Evolutionary conservation across 306 rosid genomes (phyloP).

Genomic region (Prunus kanzakura): DNA sequence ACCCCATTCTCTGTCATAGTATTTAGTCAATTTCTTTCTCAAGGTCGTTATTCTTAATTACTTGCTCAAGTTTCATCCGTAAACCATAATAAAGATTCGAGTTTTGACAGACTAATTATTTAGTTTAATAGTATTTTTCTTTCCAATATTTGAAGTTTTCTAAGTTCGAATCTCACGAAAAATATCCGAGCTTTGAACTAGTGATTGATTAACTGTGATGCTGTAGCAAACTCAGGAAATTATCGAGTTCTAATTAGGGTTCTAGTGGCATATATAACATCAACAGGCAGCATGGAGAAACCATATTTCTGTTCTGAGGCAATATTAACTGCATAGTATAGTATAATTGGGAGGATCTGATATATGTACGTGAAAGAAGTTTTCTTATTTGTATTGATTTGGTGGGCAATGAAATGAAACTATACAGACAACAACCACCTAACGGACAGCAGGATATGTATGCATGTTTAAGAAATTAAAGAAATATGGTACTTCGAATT

Average conservation of each 20-base stretch:
- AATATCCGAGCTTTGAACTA: background rate
- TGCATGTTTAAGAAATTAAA: background rate
- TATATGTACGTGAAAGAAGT: background rate
- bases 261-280: background rate
- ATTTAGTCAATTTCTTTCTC: too few relatives aligned
- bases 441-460: slow-evolving; percentile 3
- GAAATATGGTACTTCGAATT: background rate
- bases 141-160: background rate
- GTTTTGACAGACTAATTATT: background rate
- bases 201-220: background rate
- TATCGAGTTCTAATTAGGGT: background rate
- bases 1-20: too few relatives aligned
- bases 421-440: background rate
- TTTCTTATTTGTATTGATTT: background rate
- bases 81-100: background rate
- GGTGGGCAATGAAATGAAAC: slow-evolving; percentile 1
- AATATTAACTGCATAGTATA: background rate
- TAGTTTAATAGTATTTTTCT: background rate
- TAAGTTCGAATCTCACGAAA: background rate
- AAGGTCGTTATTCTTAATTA: background rate
- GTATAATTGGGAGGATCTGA: background rate
- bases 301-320: background rate
- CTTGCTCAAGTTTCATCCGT: background rate
- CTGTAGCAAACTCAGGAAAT: background rate
- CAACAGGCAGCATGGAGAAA: background rate